These are phyloP conservation scores for Tephrocybe sp. DNA, from an alignment of 768 basidiomycete species.

Conservation along the genomic window DNA sequence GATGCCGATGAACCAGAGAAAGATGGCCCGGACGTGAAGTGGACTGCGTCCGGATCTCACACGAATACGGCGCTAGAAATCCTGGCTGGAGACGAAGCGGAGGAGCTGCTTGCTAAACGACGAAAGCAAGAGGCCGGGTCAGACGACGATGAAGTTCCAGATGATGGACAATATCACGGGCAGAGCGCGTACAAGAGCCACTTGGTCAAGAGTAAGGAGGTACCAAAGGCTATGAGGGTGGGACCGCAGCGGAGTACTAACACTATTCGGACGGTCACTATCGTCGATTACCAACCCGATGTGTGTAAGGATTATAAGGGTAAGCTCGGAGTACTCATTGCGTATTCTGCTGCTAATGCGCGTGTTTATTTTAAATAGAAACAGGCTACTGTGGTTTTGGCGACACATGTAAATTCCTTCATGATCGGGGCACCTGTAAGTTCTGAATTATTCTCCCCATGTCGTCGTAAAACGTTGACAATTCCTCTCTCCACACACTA, in stretches of 20 bases:
- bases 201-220: slow-evolving; percentile 76
- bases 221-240: slow-evolving; percentile 85
- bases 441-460: slow-evolving; percentile 19
- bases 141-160: slow-evolving; percentile 59
- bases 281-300: slow-evolving; percentile 97
- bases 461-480: slow-evolving; percentile 6
- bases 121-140: slow-evolving; percentile 53
- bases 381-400: slow-evolving; percentile 99
- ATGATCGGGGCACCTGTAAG: slow-evolving; percentile 93
- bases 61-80: slow-evolving; percentile 70
- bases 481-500: slow-evolving; percentile 23
- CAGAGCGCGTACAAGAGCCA: slow-evolving; percentile 78
- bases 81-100: slow-evolving; percentile 77
- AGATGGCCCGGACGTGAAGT: slow-evolving; percentile 70
- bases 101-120: slow-evolving; percentile 72
- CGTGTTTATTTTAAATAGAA: slow-evolving; percentile 49
- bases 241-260: slow-evolving; percentile 74
- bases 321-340: slow-evolving; percentile 33
- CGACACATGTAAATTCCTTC: slow-evolving; percentile 98
- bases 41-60: slow-evolving; percentile 77
- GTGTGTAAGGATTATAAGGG: slow-evolving; percentile 99
- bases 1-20: slow-evolving; percentile 49
- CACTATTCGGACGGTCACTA: slow-evolving; percentile 92
- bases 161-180: slow-evolving; percentile 87
- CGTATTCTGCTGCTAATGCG: slow-evolving; percentile 1